phyloP scores from a whole-genome alignment of 192 early-diverging fungal genomes.

The Coemansia sp. region DNA sequence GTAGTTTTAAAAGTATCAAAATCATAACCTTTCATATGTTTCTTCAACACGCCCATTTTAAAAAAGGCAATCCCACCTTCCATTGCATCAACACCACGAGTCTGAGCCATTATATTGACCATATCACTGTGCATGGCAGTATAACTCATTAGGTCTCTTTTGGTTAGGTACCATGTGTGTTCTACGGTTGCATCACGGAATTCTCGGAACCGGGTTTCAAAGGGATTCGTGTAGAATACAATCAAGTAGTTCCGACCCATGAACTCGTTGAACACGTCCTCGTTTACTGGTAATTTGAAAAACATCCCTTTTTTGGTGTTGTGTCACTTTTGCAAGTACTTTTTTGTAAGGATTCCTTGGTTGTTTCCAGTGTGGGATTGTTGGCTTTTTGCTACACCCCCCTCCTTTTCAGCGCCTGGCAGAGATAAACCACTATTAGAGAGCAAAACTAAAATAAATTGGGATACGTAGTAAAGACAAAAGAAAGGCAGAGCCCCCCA shows the following conservation, averaged over 20 bases:
- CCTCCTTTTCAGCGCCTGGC: neutral
- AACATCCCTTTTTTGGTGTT: neutral
- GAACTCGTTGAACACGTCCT: conserved; percentile 7
- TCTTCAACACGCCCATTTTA: no score
- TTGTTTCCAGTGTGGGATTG: neutral
- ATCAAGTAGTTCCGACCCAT: conserved; percentile 7
- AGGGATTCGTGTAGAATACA: conserved; percentile 4
- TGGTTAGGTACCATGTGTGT: no score
- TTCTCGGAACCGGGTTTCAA: neutral
- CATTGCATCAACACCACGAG: no score
- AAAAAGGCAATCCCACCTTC: no score
- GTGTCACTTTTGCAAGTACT: neutral
- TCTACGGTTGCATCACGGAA: conserved; percentile 5
- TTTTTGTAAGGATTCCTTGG: neutral
- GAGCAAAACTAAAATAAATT: neutral
- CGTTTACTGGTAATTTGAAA: conserved; percentile 1
- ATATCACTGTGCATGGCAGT: no score
- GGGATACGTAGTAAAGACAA: neutral
- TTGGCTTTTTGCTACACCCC: neutral
- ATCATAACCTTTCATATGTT: no score
- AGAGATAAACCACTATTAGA: neutral
- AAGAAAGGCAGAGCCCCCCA: neutral
- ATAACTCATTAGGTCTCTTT: no score
- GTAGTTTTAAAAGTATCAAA: no score
- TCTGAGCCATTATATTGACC: no score